Conservation (phyloP, 192 early-diverging fungal species). For the Coemansia sp. region DNA sequence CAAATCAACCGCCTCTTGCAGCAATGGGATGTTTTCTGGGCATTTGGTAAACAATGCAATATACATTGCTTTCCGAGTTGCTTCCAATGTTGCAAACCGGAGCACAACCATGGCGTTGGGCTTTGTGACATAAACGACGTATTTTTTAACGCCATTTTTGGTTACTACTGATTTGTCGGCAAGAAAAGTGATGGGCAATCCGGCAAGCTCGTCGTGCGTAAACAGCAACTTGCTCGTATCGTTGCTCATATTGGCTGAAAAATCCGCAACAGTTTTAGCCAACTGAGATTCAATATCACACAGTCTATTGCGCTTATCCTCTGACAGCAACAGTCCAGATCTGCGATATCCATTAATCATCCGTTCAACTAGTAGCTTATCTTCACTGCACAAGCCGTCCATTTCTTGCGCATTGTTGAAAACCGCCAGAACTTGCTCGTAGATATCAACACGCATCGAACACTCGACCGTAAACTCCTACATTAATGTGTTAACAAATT, state of each 20-base stretch:
- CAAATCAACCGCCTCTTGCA: conserved; percentile 54
- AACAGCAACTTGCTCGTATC: conserved; percentile 49
- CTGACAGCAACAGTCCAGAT: conserved; percentile 62
- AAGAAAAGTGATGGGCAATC: conserved; percentile 64
- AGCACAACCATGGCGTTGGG: conserved; percentile 29
- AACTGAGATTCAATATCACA: conserved; percentile 55
- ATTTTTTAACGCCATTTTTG: not conserved
- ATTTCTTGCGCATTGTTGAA: conserved; percentile 36
- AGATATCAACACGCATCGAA: conserved; percentile 58
- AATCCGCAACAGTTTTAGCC: conserved; percentile 60
- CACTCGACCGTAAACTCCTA: conserved; percentile 4
- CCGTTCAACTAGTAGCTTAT: conserved; percentile 60
- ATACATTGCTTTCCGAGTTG: conserved; percentile 46
- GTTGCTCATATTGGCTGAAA: conserved; percentile 60
- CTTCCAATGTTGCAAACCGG: conserved; percentile 38
- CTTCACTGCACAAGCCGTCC: conserved; percentile 53
- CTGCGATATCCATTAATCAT: conserved; percentile 59
- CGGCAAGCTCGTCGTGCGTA: conserved; percentile 58
- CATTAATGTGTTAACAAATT: not conserved
- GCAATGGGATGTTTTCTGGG: conserved; percentile 53
- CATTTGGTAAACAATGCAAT: conserved; percentile 26
- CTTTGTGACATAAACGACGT: not conserved
- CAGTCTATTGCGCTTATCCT: conserved; percentile 57
- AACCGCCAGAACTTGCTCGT: conserved; percentile 43
- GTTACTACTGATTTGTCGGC: conserved; percentile 18